Percentiles rank a stretch among this genome's conserved stretches.
phyloP scores from a whole-genome alignment of 164 flowering plant species.

The Vitis labrusca region DNA sequence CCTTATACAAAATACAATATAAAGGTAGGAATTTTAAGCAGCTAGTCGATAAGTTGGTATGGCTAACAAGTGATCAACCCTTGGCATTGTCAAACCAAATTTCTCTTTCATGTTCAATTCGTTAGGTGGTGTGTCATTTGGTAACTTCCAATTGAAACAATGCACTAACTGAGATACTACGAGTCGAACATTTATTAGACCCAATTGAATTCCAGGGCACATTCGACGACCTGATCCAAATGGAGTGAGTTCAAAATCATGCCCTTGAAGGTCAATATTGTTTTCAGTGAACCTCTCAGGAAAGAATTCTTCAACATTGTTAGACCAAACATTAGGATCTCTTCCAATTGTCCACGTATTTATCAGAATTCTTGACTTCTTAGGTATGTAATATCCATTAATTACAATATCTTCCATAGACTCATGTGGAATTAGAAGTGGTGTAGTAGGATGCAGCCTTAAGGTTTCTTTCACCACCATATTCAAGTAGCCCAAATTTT shows the following conservation, averaged over 20 bases:
- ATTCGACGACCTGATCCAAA: conserved; percentile 21
- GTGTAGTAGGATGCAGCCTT: conserved; percentile 33
- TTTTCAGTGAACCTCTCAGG: conserved; percentile 18
- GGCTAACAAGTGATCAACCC: background rate
- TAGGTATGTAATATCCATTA: conserved; percentile 21
- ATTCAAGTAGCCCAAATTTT: conserved; percentile 21
- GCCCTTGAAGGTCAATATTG: conserved; percentile 14
- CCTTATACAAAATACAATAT: too few relatives aligned
- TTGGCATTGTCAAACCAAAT: conserved; percentile 4
- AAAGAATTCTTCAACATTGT: conserved; percentile 7
- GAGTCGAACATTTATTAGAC: background rate
- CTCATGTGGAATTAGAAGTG: conserved; percentile 32
- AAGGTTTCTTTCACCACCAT: conserved; percentile 35
- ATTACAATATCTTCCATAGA: conserved; percentile 22
- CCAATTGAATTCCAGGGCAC: conserved; percentile 16
- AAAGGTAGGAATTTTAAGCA: too few relatives aligned
- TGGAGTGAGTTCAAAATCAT: conserved; percentile 15
- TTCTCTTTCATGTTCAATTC: conserved; percentile 2
- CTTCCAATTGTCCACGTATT: conserved; percentile 32
- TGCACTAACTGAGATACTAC: too few relatives aligned
- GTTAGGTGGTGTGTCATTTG: too few relatives aligned
- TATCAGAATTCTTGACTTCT: conserved; percentile 18
- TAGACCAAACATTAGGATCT: conserved; percentile 24
- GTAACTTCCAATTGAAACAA: too few relatives aligned
- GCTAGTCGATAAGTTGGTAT: too few relatives aligned